Evolutionary conservation across 2,329 filamentous ascomycete genomes (phyloP).

Genomic region (Fusarium cicatricum): DNA sequence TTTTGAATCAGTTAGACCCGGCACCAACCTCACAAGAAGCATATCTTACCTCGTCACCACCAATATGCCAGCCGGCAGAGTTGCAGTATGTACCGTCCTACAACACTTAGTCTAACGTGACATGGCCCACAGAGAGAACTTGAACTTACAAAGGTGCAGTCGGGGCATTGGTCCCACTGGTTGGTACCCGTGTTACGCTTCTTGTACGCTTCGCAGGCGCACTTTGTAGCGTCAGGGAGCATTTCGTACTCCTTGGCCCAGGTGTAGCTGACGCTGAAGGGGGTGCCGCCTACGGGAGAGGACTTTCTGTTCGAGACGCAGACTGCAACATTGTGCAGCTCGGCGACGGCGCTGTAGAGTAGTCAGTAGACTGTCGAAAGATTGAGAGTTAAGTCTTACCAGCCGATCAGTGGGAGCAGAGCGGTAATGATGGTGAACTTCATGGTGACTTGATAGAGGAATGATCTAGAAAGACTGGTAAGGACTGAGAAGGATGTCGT

Average conservation of each 20-base stretch:
- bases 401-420: background rate
- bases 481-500: too few relatives aligned
- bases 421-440: background rate
- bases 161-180: slow-evolving; percentile 27
- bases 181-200: slow-evolving; percentile 19
- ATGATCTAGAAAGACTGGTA: background rate
- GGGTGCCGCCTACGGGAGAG: background rate
- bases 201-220: slow-evolving; percentile 19
- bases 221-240: slow-evolving; percentile 15
- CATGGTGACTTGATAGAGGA: slow-evolving; percentile 1
- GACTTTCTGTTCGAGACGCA: slow-evolving; percentile 12
- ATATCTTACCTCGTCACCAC: slow-evolving; percentile 29
- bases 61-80: slow-evolving; percentile 28
- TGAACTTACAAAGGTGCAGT: slow-evolving; percentile 21
- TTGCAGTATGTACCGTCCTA: slow-evolving; percentile 23
- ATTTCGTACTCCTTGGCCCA: slow-evolving; percentile 23
- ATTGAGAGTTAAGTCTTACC: background rate
- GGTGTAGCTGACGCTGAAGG: slow-evolving; percentile 24
- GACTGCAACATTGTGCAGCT: slow-evolving; percentile 20
- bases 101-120: background rate
- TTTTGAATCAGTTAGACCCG: background rate
- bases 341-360: background rate
- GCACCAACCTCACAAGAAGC: background rate
- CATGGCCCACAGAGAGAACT: fast-evolving
- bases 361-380: background rate